Evolutionary conservation across 352 stramenopile species (phyloP).

Genomic region (Elongisporangium anandrum): DNA sequence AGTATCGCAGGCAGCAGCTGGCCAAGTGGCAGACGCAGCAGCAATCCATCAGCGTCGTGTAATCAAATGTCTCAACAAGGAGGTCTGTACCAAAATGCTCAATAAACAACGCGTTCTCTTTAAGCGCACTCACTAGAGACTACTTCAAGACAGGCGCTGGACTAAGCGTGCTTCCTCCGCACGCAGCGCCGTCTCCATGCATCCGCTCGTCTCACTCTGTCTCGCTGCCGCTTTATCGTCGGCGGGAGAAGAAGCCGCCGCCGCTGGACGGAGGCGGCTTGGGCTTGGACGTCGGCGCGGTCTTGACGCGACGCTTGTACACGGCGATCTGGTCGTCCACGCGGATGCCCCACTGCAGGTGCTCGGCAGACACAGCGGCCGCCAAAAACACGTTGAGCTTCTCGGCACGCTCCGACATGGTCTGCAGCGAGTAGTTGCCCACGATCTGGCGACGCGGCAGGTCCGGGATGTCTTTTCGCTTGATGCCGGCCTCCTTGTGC

Average conservation of each 20-base stretch:
- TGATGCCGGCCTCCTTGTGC: slow-evolving; percentile 81
- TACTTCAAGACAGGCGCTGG: not conserved
- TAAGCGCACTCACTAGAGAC: not conserved
- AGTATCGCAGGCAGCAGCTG: slow-evolving; percentile 71
- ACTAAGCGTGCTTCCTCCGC: not conserved
- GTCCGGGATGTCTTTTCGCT: slow-evolving; percentile 79
- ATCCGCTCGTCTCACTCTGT: not conserved
- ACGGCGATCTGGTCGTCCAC: slow-evolving; percentile 86
- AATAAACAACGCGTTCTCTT: slow-evolving; percentile 4
- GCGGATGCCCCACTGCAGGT: slow-evolving; percentile 85
- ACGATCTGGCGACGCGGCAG: slow-evolving; percentile 79
- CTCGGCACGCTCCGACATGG: slow-evolving; percentile 75
- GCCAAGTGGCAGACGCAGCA: slow-evolving; percentile 46
- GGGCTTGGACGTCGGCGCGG: slow-evolving; percentile 16
- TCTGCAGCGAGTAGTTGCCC: slow-evolving; percentile 82
- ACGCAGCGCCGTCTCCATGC: not conserved
- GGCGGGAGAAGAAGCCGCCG: slow-evolving; percentile 59
- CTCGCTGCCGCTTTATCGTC: slow-evolving; percentile 39
- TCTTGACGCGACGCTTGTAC: slow-evolving; percentile 88
- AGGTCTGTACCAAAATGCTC: not conserved
- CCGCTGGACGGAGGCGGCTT: slow-evolving; percentile 10
- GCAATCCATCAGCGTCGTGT: slow-evolving; percentile 27
- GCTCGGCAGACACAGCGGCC: slow-evolving; percentile 69
- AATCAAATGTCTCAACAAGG: slow-evolving; percentile 4
- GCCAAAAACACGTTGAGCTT: slow-evolving; percentile 85